Percentiles rank a stretch among this genome's conserved stretches.
Conservation (phyloP, 768 basidiomycete species). For the Boletus vermiculosoides region DNA sequence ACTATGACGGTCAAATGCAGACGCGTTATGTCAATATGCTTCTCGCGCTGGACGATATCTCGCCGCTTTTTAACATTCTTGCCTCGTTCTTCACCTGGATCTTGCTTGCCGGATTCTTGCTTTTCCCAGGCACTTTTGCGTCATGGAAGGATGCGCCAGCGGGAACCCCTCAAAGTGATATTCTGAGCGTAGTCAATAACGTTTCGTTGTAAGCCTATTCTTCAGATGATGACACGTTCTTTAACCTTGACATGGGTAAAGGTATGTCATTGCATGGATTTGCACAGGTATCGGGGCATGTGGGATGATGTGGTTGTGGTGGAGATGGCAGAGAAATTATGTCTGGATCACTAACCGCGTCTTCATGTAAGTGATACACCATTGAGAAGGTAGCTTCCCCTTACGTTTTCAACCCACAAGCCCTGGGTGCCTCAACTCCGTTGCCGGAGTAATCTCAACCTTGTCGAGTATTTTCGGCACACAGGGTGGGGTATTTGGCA, state of each 20-base stretch:
- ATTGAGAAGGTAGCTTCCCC: not conserved
- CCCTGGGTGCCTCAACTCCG: conserved; percentile 55
- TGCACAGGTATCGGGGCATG: conserved; percentile 52
- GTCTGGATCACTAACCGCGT: conserved; percentile 57
- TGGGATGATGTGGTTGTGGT: conserved; percentile 61
- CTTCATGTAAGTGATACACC: conserved; percentile 44
- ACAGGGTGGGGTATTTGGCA: conserved; percentile 46
- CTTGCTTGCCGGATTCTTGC: conserved; percentile 57
- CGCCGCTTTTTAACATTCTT: conserved; percentile 46
- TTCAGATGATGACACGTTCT: not conserved
- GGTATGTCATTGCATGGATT: conserved; percentile 52
- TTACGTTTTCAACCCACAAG: conserved; percentile 29
- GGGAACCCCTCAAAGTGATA: conserved; percentile 31
- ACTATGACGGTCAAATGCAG: conserved; percentile 25
- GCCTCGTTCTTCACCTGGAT: conserved; percentile 64
- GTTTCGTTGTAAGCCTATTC: conserved; percentile 43
- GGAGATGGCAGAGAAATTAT: conserved; percentile 58
- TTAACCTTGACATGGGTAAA: conserved; percentile 21
- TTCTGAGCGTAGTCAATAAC: conserved; percentile 40
- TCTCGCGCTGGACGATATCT: conserved; percentile 57
- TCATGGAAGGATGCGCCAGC: conserved; percentile 34
- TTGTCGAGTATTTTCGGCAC: conserved; percentile 49
- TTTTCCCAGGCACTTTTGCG: conserved; percentile 62
- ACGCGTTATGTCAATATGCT: conserved; percentile 63
- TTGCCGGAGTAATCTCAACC: conserved; percentile 56